Conservation (phyloP, 768 basidiomycete genomes). For the Boletus edulis region DNA sequence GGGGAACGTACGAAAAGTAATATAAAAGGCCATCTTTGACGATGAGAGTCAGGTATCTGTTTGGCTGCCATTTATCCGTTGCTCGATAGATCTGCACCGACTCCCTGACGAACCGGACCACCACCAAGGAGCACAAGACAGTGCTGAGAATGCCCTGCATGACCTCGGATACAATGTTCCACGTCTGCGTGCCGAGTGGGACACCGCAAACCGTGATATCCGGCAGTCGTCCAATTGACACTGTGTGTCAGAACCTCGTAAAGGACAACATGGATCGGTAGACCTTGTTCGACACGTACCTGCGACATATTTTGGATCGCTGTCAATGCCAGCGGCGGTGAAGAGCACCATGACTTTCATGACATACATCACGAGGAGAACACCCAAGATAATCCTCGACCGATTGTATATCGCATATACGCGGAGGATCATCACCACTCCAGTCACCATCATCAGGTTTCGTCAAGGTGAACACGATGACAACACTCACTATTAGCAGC, state of each 20-base stretch:
- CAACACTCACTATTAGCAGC: neutral
- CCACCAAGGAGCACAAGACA: neutral
- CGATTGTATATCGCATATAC: neutral
- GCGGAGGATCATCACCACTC: neutral
- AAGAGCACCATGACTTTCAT: neutral
- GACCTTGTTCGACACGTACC: neutral
- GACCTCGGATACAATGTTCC: neutral
- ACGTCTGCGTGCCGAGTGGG: neutral
- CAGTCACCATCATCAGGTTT: neutral
- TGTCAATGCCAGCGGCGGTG: neutral
- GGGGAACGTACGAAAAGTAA: too few species aligned
- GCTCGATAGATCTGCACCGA: neutral
- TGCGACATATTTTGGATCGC: neutral
- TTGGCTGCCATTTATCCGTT: neutral
- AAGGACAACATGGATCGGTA: too few species aligned
- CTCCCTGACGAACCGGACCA: neutral
- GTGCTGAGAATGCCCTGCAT: neutral
- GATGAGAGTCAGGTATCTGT: neutral
- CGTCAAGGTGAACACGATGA: neutral
- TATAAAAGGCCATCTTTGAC: neutral
- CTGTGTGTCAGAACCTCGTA: neutral
- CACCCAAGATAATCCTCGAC: neutral
- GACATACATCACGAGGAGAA: constrained; percentile 1
- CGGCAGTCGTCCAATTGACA: neutral
- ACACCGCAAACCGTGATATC: neutral